Percentiles rank a stretch among this genome's conserved stretches.
These are phyloP conservation scores for Cryptosporidium sp. DNA, from an alignment of 169 alveolate species.

Conservation along the genomic window DNA sequence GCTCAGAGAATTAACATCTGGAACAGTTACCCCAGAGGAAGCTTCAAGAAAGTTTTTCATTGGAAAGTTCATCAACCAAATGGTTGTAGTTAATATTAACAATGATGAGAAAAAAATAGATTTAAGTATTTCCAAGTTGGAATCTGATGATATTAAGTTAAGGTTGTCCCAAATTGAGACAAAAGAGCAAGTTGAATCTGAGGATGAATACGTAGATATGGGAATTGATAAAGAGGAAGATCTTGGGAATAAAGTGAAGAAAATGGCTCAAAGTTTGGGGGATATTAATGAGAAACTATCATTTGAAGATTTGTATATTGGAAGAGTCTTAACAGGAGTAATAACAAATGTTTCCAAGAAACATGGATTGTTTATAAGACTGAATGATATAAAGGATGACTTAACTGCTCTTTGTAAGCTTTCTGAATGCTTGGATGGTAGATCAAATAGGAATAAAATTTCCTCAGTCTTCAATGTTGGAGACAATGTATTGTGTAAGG, in stretches of 20 bases:
- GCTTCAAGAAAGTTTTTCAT: slow-evolving; percentile 13
- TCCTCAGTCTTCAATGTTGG: slow-evolving; percentile 41
- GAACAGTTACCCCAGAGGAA: slow-evolving; percentile 61
- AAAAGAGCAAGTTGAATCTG: neutral
- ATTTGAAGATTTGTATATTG: slow-evolving; percentile 51
- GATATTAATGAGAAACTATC: slow-evolving; percentile 15
- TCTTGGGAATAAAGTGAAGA: neutral
- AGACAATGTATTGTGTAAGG: slow-evolving; percentile 49
- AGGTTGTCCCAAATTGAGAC: slow-evolving; percentile 44
- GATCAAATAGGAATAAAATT: neutral
- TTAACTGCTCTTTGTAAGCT: slow-evolving; percentile 20
- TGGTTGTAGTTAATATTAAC: slow-evolving; percentile 3
- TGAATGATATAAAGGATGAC: slow-evolving; percentile 22
- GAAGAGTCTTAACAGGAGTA: slow-evolving; percentile 52
- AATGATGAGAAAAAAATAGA: slow-evolving; percentile 45
- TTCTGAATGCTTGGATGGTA: slow-evolving; percentile 35
- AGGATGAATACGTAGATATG: neutral
- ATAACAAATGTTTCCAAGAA: slow-evolving; percentile 31
- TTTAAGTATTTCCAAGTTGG: slow-evolving; percentile 50
- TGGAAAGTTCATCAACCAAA: slow-evolving; percentile 30
- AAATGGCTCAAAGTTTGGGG: neutral
- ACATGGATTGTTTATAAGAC: slow-evolving; percentile 40
- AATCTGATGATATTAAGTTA: slow-evolving; percentile 49
- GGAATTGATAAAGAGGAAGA: neutral
- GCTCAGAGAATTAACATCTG: slow-evolving; percentile 42